phyloP scores from a whole-genome alignment of 345 rosid species.

The Camelina neglecta region DNA sequence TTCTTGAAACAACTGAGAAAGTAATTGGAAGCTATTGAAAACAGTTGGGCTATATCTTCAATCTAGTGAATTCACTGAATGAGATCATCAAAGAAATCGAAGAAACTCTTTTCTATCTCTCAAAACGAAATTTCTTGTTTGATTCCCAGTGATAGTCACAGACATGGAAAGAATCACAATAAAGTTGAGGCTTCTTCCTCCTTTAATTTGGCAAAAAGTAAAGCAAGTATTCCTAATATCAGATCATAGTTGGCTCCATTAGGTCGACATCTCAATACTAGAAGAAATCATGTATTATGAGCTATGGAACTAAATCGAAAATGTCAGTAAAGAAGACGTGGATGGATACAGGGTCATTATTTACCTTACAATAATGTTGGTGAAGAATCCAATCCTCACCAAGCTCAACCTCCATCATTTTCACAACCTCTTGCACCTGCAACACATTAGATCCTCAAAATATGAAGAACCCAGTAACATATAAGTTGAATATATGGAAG shows the following conservation, averaged over 20 bases:
- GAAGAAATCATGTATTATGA: constrained; percentile 1
- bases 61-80: background rate
- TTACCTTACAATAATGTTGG: constrained; percentile 71
- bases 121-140: background rate
- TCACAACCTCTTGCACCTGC: constrained; percentile 76
- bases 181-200: background rate
- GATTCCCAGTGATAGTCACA: constrained; percentile 4
- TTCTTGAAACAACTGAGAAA: constrained; percentile 22
- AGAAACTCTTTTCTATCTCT: background rate
- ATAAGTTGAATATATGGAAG: background rate
- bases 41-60: background rate
- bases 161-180: background rate
- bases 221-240: too few relatives aligned
- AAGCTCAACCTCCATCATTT: constrained; percentile 84
- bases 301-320: background rate
- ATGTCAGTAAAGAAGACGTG: background rate
- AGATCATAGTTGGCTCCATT: background rate
- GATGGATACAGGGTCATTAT: background rate
- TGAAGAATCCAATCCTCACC: constrained; percentile 85
- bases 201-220: background rate
- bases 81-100: background rate
- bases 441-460: constrained; percentile 13
- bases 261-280: too few relatives aligned
- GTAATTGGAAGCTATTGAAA: background rate
- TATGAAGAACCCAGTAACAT: background rate